Conservation (phyloP, 352 stramenopile genomes). For the Pilasporangium apinafurcum region DNA sequence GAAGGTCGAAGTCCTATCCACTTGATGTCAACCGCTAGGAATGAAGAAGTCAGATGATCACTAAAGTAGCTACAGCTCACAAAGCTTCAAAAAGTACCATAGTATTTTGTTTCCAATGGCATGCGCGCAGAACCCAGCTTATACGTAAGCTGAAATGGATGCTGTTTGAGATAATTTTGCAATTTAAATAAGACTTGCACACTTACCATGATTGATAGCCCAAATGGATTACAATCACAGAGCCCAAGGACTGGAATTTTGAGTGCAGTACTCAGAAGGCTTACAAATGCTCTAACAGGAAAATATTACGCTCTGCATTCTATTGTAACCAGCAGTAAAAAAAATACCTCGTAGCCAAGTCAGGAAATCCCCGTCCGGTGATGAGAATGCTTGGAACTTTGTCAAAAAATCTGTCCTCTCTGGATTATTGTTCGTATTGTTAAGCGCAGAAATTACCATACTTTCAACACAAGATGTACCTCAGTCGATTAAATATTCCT, state of each 20-base stretch:
- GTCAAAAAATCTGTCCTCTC: conserved; percentile 86
- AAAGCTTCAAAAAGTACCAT: no score
- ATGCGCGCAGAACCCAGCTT: conserved; percentile 82
- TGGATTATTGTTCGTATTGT: conserved; percentile 8
- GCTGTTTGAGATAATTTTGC: not conserved
- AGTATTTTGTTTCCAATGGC: conserved; percentile 62
- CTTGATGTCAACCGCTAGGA: conserved; percentile 70
- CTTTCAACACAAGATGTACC: conserved; percentile 8
- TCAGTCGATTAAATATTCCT: conserved; percentile 94
- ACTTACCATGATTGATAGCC: conserved; percentile 86
- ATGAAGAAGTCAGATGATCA: not conserved
- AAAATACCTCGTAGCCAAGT: conserved; percentile 85
- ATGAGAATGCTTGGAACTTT: conserved; percentile 88
- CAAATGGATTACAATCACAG: conserved; percentile 94
- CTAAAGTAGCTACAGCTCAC: no score
- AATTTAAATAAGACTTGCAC: not conserved
- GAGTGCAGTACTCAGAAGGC: conserved; percentile 60
- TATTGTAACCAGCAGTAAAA: not conserved
- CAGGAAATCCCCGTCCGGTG: conserved; percentile 91
- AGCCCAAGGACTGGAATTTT: conserved; percentile 88
- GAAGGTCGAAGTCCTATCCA: conserved; percentile 91
- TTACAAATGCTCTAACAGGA: conserved; percentile 70
- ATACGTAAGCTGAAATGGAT: conserved; percentile 74
- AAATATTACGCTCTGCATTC: no score
- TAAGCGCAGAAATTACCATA: not conserved